A percentile compares a stretch with the other conserved stretches of the same genome.
Conservation (phyloP, 805 yeast species). For the Clavispora phyllophila region DNA sequence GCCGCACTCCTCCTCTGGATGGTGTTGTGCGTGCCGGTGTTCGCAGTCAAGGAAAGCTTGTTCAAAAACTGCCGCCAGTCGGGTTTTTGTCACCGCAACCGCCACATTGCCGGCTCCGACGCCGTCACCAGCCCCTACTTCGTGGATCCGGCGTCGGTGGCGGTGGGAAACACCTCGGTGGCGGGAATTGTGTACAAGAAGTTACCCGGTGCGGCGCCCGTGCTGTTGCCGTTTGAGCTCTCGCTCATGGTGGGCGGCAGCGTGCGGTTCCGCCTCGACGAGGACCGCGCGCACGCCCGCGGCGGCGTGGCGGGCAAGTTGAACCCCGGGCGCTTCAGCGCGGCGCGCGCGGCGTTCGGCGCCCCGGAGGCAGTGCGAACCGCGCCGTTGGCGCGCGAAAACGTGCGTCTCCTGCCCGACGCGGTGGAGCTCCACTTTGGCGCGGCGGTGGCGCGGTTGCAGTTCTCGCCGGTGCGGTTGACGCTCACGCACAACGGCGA, state of each 20-base stretch:
- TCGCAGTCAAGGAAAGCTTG: slow-evolving; percentile 54
- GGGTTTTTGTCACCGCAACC: slow-evolving; percentile 80
- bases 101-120: slow-evolving; percentile 49
- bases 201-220: slow-evolving; percentile 13
- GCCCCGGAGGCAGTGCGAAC: slow-evolving; percentile 1
- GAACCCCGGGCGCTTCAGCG: slow-evolving; percentile 50
- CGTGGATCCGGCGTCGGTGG: slow-evolving; percentile 18
- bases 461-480: slow-evolving; percentile 46
- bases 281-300: slow-evolving; percentile 44
- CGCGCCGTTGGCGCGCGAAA: neutral
- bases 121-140: slow-evolving; percentile 15
- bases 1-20: neutral
- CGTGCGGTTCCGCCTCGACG: slow-evolving; percentile 64
- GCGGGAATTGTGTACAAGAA: slow-evolving; percentile 45
- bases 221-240: slow-evolving; percentile 52
- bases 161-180: slow-evolving; percentile 25
- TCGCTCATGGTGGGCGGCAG: slow-evolving; percentile 52
- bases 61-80: slow-evolving; percentile 75
- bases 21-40: slow-evolving; percentile 5
- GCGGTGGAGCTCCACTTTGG: slow-evolving; percentile 31
- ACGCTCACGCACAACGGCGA: slow-evolving; percentile 42
- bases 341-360: slow-evolving; percentile 30
- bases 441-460: slow-evolving; percentile 40
- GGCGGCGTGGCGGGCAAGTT: slow-evolving; percentile 11
- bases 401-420: slow-evolving; percentile 9